phyloP scores from a whole-genome alignment of 768 basidiomycete species.

The Leucogyrophana mollusca region DNA sequence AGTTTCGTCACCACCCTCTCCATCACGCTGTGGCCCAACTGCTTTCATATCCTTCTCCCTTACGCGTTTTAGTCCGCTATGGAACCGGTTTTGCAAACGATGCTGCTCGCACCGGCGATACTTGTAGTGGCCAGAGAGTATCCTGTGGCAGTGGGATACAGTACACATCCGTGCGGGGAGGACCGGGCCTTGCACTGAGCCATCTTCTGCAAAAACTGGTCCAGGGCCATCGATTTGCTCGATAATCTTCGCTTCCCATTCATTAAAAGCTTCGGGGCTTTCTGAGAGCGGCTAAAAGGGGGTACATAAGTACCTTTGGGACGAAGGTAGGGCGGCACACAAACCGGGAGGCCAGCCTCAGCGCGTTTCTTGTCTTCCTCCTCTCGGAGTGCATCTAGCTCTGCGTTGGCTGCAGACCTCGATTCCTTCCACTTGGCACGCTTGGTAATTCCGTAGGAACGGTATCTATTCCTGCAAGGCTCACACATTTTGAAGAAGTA shows the following conservation, averaged over 20 bases:
- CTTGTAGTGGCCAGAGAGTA: constrained; percentile 45
- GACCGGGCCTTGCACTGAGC: constrained; percentile 8
- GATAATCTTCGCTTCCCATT: constrained; percentile 27
- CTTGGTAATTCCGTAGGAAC: constrained; percentile 52
- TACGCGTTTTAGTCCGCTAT: constrained; percentile 50
- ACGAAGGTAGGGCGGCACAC: constrained; percentile 12
- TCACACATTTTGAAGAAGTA: constrained; percentile 45
- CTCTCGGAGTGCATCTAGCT: constrained; percentile 35
- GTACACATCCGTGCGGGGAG: constrained; percentile 51
- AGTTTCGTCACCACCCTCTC: constrained; percentile 11
- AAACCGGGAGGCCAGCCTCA: constrained; percentile 36
- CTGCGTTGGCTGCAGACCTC: constrained; percentile 40
- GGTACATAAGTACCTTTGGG: constrained; percentile 2
- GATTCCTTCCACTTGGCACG: constrained; percentile 53
- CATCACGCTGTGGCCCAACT: constrained; percentile 13
- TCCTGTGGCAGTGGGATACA: constrained; percentile 54
- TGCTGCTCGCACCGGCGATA: constrained; percentile 58
- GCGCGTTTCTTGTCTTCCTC: constrained; percentile 38
- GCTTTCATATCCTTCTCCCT: constrained; percentile 49
- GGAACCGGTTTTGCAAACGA: constrained; percentile 52
- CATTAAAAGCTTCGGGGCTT: constrained; percentile 31
- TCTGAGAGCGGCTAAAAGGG: constrained; percentile 30
- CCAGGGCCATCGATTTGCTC: constrained; percentile 3
- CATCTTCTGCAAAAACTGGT: constrained; percentile 9
- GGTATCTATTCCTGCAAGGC: constrained; percentile 48